These are phyloP conservation scores for Vitis rupestris DNA, from an alignment of 164 flowering plant species.

Conservation along the genomic window DNA sequence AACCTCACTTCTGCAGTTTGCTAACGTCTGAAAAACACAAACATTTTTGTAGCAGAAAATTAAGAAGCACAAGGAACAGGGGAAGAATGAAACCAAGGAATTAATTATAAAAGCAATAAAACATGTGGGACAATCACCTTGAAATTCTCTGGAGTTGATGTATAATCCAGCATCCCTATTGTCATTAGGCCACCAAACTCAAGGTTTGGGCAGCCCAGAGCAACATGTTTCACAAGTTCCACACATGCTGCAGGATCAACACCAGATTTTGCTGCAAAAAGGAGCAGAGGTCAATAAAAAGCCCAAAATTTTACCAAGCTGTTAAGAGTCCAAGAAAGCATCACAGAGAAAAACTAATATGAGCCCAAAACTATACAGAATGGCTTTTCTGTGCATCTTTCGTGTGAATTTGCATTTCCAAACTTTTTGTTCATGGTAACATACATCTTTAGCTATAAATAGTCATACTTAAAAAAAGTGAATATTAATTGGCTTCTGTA, in stretches of 20 bases:
- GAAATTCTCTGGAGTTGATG: slow-evolving; percentile 95
- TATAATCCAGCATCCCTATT: slow-evolving; percentile 91
- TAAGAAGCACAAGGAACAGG: background rate
- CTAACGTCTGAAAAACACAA: slow-evolving; percentile 39
- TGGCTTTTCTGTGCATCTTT: too few relatives aligned
- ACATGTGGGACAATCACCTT: slow-evolving; percentile 41
- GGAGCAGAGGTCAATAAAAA: background rate
- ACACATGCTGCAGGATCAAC: slow-evolving; percentile 82
- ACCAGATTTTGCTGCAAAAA: slow-evolving; percentile 81
- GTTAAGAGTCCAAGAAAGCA: too few relatives aligned
- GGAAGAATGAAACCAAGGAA: background rate
- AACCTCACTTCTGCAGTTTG: slow-evolving; percentile 74
- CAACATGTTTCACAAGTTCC: slow-evolving; percentile 77
- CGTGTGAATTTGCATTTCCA: too few relatives aligned
- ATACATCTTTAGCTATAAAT: too few relatives aligned
- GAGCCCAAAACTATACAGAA: too few relatives aligned
- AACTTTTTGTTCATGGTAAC: too few relatives aligned
- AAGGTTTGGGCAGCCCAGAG: slow-evolving; percentile 69
- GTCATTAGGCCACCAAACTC: slow-evolving; percentile 95
- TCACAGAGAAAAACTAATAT: too few relatives aligned
- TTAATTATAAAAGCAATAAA: background rate
- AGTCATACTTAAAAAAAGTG: too few relatives aligned
- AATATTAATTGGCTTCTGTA: too few relatives aligned
- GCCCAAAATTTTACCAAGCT: background rate
- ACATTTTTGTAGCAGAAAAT: background rate